Conservation (phyloP, 2,329 filamentous ascomycete species). For the Sclerotinia nivalis region DNA sequence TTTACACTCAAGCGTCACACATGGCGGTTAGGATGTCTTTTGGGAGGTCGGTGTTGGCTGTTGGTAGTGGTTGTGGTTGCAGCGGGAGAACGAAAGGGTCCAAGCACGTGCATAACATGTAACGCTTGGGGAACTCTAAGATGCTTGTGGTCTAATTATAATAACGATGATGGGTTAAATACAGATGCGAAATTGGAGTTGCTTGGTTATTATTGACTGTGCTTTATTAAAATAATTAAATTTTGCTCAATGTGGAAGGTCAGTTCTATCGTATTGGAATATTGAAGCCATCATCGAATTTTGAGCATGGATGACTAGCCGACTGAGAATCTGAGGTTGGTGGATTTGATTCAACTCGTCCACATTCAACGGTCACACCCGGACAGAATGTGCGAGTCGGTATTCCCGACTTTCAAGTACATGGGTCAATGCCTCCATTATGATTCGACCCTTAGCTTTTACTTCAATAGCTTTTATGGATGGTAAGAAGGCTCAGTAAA, state of each 20-base stretch:
- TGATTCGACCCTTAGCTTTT: neutral
- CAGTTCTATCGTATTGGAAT: neutral
- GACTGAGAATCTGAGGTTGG: neutral
- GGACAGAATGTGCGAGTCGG: slow-evolving; percentile 1
- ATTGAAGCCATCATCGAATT: neutral
- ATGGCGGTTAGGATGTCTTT: slow-evolving; percentile 10
- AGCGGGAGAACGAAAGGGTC: neutral
- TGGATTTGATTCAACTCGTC: neutral
- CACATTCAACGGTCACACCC: slow-evolving; percentile 13
- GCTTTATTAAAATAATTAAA: neutral
- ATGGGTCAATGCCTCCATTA: neutral
- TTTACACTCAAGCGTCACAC: slow-evolving; percentile 5
- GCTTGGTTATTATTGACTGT: neutral
- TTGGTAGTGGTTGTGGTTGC: slow-evolving; percentile 1
- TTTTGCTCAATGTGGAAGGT: slow-evolving; percentile 4
- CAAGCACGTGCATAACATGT: slow-evolving; percentile 15
- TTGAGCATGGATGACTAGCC: neutral
- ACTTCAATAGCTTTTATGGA: neutral
- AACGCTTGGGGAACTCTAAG: neutral
- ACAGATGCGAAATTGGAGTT: neutral
- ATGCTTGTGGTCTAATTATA: neutral
- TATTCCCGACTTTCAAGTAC: slow-evolving; percentile 7
- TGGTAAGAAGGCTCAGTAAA: neutral
- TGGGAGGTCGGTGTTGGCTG: neutral
- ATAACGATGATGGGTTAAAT: neutral